phyloP scores from a whole-genome alignment of 164 flowering plant species.

The Houttuynia cordata region DNA sequence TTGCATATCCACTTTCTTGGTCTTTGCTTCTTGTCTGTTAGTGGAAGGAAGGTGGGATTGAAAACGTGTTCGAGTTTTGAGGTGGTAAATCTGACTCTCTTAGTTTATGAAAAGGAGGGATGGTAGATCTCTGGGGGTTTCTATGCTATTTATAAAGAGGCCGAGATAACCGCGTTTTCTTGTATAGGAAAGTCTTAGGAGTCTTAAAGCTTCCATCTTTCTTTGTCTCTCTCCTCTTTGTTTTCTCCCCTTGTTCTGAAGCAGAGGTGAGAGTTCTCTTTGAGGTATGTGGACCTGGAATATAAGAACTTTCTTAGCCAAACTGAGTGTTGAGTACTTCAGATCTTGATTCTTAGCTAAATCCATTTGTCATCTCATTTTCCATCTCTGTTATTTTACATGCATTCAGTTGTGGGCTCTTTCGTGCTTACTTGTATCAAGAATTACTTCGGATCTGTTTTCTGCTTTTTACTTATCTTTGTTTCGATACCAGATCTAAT shows the following conservation, averaged over 20 bases:
- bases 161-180: conserved; percentile 1
- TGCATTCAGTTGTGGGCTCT: too few species aligned
- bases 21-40: not conserved
- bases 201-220: not conserved
- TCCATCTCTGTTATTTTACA: too few species aligned
- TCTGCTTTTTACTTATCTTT: too few species aligned
- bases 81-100: conserved; percentile 4
- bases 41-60: conserved; percentile 1
- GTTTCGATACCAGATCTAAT: too few species aligned
- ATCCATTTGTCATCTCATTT: too few species aligned
- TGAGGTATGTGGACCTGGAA: conserved; percentile 1
- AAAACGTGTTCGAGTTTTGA: conserved; percentile 4
- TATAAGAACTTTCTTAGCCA: too few species aligned
- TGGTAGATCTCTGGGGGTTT: conserved; percentile 4
- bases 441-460: too few species aligned
- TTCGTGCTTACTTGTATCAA: too few species aligned
- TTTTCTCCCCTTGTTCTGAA: not conserved
- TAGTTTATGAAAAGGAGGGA: not conserved
- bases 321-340: too few species aligned
- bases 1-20: not conserved
- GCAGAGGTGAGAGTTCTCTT: not conserved
- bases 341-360: too few species aligned
- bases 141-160: conserved; percentile 1
- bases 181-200: conserved; percentile 1
- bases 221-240: not conserved